Conservation (phyloP, 345 rosid species). For the Gossypium turneri region DNA sequence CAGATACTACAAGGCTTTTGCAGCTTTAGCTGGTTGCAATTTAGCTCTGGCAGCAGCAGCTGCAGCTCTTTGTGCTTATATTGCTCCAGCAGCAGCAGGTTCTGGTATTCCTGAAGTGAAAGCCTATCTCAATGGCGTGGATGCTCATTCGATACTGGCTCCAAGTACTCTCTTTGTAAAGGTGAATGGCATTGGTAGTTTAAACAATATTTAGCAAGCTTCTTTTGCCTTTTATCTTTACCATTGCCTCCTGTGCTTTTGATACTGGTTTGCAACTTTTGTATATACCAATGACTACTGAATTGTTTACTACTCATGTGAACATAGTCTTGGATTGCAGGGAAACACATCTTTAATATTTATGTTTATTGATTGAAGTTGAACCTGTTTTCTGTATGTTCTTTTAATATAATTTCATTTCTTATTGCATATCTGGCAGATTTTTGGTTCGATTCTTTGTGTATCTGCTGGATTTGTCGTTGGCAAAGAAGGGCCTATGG, state of each 20-base stretch:
- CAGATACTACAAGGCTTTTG: constrained; percentile 40
- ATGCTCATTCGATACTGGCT: constrained; percentile 40
- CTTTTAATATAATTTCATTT: background rate
- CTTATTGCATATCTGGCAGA: constrained; percentile 26
- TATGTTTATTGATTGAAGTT: background rate
- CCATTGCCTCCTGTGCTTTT: background rate
- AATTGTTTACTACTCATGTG: background rate
- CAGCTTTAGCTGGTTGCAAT: constrained; percentile 31
- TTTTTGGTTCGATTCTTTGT: constrained; percentile 38
- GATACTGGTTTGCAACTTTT: background rate
- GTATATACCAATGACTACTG: background rate
- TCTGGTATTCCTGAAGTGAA: constrained; percentile 52
- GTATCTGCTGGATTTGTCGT: constrained; percentile 45
- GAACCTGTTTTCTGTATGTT: background rate
- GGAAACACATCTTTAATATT: background rate
- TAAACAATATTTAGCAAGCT: background rate
- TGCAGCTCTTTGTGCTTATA: constrained; percentile 34
- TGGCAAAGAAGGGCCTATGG: constrained; percentile 54
- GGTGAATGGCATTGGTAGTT: constrained; percentile 22
- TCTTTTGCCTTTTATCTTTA: background rate
- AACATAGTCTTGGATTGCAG: background rate
- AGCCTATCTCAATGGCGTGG: constrained; percentile 50
- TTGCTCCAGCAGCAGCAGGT: constrained; percentile 50
- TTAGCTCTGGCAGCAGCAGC: constrained; percentile 32
- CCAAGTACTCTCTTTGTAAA: constrained; percentile 45